Conservation (phyloP, 352 stramenopile species). For the Phytophthora sojae region DNA sequence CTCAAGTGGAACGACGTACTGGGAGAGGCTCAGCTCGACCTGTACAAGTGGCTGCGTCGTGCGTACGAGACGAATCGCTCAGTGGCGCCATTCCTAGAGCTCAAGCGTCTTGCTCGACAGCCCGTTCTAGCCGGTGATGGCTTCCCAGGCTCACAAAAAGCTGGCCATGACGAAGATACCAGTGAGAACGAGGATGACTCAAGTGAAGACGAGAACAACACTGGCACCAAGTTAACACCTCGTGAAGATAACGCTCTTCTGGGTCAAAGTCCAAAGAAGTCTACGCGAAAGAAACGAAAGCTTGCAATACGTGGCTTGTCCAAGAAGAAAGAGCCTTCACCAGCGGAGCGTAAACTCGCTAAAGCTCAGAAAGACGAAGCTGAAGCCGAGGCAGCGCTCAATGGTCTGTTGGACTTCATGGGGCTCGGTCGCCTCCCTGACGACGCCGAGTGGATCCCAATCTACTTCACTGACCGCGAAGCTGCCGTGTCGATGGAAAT, state of each 20-base stretch:
- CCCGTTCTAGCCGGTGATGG: neutral
- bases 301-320: neutral
- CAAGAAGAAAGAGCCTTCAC: conserved; percentile 23
- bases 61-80: conserved; percentile 67
- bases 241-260: conserved; percentile 56
- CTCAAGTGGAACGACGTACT: conserved; percentile 94
- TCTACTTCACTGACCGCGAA: conserved; percentile 82
- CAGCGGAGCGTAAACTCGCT: conserved; percentile 22
- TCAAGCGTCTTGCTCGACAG: conserved; percentile 45
- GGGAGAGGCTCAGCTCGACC: conserved; percentile 83
- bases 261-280: conserved; percentile 11
- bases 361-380: conserved; percentile 60
- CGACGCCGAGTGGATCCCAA: conserved; percentile 78
- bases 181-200: conserved; percentile 16
- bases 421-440: conserved; percentile 78
- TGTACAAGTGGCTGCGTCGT: conserved; percentile 85
- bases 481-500: conserved; percentile 70
- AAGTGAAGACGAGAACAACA: conserved; percentile 24
- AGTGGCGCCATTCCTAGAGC: conserved; percentile 70
- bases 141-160: neutral
- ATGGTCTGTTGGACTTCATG: conserved; percentile 74
- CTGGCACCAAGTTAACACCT: conserved; percentile 4
- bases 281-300: conserved; percentile 6
- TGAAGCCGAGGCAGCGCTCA: conserved; percentile 65
- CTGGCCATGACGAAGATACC: neutral